Conservation (phyloP, 2,329 filamentous ascomycete genomes). For the Zymoseptoria ardabiliae region DNA sequence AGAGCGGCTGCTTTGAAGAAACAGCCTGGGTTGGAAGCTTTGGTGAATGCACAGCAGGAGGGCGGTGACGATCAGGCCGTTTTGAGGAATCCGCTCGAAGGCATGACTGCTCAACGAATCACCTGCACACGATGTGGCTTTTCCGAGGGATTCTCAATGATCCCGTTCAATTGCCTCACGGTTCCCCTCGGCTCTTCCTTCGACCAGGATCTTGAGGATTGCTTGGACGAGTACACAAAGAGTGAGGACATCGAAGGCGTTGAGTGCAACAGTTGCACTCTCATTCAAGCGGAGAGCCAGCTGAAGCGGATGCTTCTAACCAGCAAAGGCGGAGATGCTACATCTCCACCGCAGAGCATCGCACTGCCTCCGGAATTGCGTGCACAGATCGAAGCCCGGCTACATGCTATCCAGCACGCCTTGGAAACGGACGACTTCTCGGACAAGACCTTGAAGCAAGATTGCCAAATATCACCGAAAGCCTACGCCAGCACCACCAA, state of each 20-base stretch:
- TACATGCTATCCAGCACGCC: constrained; percentile 61
- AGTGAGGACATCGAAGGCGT: constrained; percentile 83
- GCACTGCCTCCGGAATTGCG: constrained; percentile 39
- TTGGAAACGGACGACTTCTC: constrained; percentile 75
- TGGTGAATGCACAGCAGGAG: constrained; percentile 2
- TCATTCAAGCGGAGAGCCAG: constrained; percentile 53
- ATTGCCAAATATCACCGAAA: constrained; percentile 46
- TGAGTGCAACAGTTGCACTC: constrained; percentile 84
- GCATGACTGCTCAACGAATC: constrained; percentile 78
- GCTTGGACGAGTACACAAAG: constrained; percentile 75
- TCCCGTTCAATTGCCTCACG: constrained; percentile 89
- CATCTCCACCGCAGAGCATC: constrained; percentile 8
- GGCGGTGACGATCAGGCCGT: constrained; percentile 6
- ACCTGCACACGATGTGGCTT: constrained; percentile 79
- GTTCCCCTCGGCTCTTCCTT: constrained; percentile 64
- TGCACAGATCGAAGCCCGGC: constrained; percentile 42
- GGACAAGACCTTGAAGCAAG: constrained; percentile 43
- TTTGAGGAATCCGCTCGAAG: constrained; percentile 73
- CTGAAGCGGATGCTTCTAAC: constrained; percentile 38
- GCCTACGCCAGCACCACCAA: constrained; percentile 72
- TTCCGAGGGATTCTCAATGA: constrained; percentile 81
- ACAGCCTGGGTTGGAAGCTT: constrained; percentile 23
- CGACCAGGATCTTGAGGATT: constrained; percentile 66
- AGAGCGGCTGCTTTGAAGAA: constrained; percentile 23
- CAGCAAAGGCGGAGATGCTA: not conserved